Percentiles rank a stretch among this genome's conserved stretches.
Conservation (phyloP, 169 alveolate genomes). For the Plasmodium adleri region DNA sequence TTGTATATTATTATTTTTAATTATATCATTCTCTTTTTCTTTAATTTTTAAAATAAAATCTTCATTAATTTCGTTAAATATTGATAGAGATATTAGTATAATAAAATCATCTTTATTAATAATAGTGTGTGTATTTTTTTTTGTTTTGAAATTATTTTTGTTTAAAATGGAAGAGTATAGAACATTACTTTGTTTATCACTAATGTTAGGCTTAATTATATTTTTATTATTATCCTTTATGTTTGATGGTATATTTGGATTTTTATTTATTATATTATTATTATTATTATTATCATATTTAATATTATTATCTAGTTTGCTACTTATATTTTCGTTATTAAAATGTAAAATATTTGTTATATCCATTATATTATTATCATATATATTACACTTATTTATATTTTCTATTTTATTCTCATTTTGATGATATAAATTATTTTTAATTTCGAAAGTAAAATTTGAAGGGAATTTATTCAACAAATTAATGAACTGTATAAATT, state of each 20-base stretch:
- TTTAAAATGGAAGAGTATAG: neutral
- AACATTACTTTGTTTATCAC: neutral
- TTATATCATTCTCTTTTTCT: slow-evolving; percentile 10
- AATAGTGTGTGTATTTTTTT: slow-evolving; percentile 27
- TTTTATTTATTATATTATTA: neutral
- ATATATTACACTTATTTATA: neutral
- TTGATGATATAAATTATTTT: neutral
- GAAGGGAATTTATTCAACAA: slow-evolving; percentile 32
- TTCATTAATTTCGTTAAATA: slow-evolving; percentile 69
- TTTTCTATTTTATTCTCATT: neutral
- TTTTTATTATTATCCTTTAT: no score
- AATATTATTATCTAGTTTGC: neutral
- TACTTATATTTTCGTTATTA: neutral
- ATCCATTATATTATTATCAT: neutral
- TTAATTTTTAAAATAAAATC: slow-evolving; percentile 40
- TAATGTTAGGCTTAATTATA: neutral
- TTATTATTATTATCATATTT: neutral
- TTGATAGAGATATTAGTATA: slow-evolving; percentile 26
- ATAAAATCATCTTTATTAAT: slow-evolving; percentile 39
- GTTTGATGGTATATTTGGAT: neutral
- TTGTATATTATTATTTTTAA: neutral
- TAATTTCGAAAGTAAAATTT: slow-evolving; percentile 37
- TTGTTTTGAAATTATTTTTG: slow-evolving; percentile 20
- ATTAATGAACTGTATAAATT: slow-evolving; percentile 18
- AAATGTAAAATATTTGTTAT: slow-evolving; percentile 4